Evolutionary conservation across 441 rosid species (phyloP).

Genomic region (Kokia cookei): DNA sequence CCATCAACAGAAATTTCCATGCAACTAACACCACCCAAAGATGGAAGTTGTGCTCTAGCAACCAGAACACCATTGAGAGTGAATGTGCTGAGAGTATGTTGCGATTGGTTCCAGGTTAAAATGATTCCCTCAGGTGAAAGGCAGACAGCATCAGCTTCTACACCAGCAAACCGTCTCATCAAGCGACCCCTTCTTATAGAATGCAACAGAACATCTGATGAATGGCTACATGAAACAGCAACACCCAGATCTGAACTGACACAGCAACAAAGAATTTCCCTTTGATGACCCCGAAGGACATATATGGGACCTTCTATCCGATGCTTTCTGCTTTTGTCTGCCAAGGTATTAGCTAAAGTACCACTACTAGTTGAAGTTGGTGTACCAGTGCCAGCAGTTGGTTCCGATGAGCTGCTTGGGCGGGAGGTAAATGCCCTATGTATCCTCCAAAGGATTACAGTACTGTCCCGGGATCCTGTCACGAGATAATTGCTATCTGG

Average conservation of each 20-base stretch:
- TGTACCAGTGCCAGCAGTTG: constrained; percentile 39
- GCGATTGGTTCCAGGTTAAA: constrained; percentile 69
- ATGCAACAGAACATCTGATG: constrained; percentile 76
- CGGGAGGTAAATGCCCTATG: constrained; percentile 50
- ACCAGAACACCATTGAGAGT: constrained; percentile 72
- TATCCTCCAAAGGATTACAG: constrained; percentile 90
- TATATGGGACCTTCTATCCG: constrained; percentile 95
- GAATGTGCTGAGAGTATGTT: constrained; percentile 58
- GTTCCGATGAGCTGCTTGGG: constrained; percentile 50
- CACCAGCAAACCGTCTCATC: constrained; percentile 75
- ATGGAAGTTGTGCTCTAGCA: constrained; percentile 66
- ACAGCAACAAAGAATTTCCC: constrained; percentile 72
- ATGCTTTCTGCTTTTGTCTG: constrained; percentile 56
- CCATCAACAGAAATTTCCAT: constrained; percentile 88
- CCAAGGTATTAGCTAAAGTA: constrained; percentile 39
- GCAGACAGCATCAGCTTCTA: constrained; percentile 74
- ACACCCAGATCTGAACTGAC: constrained; percentile 90
- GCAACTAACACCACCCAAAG: constrained; percentile 65
- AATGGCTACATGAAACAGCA: constrained; percentile 69
- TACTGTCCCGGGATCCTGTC: constrained; percentile 87
- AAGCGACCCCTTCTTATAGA: constrained; percentile 84
- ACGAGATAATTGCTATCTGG: constrained; percentile 83
- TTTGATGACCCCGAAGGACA: constrained; percentile 83
- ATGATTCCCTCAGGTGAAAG: constrained; percentile 82
- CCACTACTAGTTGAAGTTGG: constrained; percentile 42